These are phyloP conservation scores for Rhodomyrtus psidioides DNA, from an alignment of 441 rosid genomes.

Conservation along the genomic window DNA sequence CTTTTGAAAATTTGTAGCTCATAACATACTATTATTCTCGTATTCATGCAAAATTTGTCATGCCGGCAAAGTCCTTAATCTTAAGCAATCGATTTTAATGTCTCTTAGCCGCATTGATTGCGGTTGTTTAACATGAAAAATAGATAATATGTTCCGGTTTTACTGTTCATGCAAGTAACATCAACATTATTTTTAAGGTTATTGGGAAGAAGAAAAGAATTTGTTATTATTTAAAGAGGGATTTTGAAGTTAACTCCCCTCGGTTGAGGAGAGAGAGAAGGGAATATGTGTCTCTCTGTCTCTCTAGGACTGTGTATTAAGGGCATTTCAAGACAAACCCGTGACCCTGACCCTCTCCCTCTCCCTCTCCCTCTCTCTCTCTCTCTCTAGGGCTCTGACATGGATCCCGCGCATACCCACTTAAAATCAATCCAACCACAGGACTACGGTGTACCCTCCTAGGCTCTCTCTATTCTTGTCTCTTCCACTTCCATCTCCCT, in stretches of 20 bases:
- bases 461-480: neutral
- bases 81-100: neutral
- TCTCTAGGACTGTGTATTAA: neutral
- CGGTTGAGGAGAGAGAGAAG: neutral
- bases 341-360: neutral
- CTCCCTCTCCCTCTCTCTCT: neutral
- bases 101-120: neutral
- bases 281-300: neutral
- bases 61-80: too few relatives aligned
- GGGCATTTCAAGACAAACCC: constrained; percentile 2
- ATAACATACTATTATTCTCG: too few relatives aligned
- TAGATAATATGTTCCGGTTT: neutral
- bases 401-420: neutral
- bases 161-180: neutral
- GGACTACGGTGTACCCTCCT: neutral
- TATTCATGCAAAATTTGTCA: too few relatives aligned
- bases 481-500: neutral
- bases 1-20: too few relatives aligned
- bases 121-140: neutral
- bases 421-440: neutral
- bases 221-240: neutral
- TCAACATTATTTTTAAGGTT: neutral
- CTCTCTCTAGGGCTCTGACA: neutral
- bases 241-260: neutral
- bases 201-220: neutral